A percentile compares a stretch with the other conserved stretches of the same genome.
Evolutionary conservation across 2,329 filamentous ascomycete species (phyloP).

Genomic region (Aspergillus uvarum): DNA sequence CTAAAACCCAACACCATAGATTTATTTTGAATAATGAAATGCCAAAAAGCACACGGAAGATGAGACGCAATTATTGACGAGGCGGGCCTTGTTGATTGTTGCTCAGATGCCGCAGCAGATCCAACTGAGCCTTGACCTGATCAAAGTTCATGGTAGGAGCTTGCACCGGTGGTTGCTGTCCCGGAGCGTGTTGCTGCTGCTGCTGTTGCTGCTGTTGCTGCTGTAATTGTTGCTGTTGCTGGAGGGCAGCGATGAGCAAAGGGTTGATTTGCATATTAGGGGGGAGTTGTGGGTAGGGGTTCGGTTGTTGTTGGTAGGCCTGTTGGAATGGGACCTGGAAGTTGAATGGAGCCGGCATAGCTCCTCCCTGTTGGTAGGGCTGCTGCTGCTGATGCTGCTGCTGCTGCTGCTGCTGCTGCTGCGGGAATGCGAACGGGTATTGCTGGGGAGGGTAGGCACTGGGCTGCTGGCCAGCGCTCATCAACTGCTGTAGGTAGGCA

Average conservation of each 20-base stretch:
- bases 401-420: slow-evolving; percentile 33
- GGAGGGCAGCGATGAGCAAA: slow-evolving; percentile 53
- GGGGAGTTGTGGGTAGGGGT: slow-evolving; percentile 42
- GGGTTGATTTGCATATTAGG: slow-evolving; percentile 58
- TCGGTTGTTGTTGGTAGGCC: slow-evolving; percentile 44
- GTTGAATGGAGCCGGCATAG: slow-evolving; percentile 33
- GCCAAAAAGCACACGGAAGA: slow-evolving; percentile 9
- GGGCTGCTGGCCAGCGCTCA: slow-evolving; percentile 18
- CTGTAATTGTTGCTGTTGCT: slow-evolving; percentile 45
- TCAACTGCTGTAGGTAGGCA: slow-evolving; percentile 12
- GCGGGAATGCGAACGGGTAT: slow-evolving; percentile 29
- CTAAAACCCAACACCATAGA: slow-evolving; percentile 13
- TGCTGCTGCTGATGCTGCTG: slow-evolving; percentile 38
- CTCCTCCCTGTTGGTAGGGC: slow-evolving; percentile 26
- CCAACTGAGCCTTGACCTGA: slow-evolving; percentile 44
- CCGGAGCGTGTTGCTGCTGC: slow-evolving; percentile 23
- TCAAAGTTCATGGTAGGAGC: slow-evolving; percentile 38
- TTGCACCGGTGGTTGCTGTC: slow-evolving; percentile 27
- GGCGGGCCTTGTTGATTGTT: slow-evolving; percentile 35
- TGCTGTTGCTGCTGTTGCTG: slow-evolving; percentile 13
- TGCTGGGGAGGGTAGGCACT: slow-evolving; percentile 29
- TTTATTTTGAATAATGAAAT: not conserved
- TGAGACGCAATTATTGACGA: slow-evolving; percentile 22
- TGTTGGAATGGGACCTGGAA: slow-evolving; percentile 44
- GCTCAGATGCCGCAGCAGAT: slow-evolving; percentile 40